These are phyloP conservation scores for Blepharisma japonicum DNA, from an alignment of 73 alveolate species.

Conservation along the genomic window DNA sequence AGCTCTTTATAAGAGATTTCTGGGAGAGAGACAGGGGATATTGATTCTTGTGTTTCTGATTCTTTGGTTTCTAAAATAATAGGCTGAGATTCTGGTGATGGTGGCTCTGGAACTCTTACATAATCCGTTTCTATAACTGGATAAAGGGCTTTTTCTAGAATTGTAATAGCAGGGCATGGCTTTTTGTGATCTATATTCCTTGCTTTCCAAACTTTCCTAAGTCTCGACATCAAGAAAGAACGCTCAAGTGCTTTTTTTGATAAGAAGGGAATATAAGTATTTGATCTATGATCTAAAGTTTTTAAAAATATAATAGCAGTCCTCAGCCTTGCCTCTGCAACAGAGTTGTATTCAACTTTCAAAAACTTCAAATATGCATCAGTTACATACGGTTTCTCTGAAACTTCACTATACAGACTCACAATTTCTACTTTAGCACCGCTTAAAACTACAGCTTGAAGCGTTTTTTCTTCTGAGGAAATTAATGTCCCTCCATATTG, in stretches of 20 bases:
- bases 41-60: background rate
- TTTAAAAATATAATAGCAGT: background rate
- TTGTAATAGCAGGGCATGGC: constrained; percentile 15
- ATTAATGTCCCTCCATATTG: background rate
- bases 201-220: background rate
- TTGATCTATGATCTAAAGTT: background rate
- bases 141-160: background rate
- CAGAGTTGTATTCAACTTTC: background rate
- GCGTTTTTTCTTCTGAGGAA: background rate
- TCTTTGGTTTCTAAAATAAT: background rate
- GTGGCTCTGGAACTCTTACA: background rate
- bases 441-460: constrained; percentile 14
- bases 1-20: background rate
- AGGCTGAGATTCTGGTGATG: background rate
- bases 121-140: background rate
- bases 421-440: constrained; percentile 20
- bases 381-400: background rate
- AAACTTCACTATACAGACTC: background rate
- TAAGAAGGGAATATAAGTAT: background rate
- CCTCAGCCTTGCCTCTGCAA: constrained; percentile 1
- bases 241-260: background rate
- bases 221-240: background rate
- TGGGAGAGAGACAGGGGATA: background rate
- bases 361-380: background rate
- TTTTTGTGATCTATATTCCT: background rate